Conservation (phyloP, 2,329 filamentous ascomycete species). For the Neofusicoccum kwambonambiense region DNA sequence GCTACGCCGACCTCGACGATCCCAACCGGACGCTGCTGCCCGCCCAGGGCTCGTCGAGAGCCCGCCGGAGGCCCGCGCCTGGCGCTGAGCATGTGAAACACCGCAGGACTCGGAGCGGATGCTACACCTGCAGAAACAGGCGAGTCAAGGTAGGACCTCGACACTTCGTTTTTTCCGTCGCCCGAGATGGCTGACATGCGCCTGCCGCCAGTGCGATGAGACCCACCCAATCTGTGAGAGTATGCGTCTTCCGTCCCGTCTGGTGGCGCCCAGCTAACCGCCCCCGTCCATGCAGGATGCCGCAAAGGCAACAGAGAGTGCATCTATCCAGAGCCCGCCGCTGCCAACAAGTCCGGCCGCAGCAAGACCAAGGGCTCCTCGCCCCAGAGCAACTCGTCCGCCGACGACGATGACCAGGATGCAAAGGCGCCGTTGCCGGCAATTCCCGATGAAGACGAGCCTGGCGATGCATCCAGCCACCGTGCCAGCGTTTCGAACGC, state of each 20-base stretch:
- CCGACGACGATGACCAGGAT: slow-evolving; percentile 52
- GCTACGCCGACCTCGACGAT: slow-evolving; percentile 38
- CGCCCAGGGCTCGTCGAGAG: slow-evolving; percentile 26
- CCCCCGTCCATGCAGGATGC: slow-evolving; percentile 60
- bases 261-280: slow-evolving; percentile 19
- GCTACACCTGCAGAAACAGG: slow-evolving; percentile 85
- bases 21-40: slow-evolving; percentile 24
- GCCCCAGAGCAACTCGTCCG: slow-evolving; percentile 51
- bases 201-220: slow-evolving; percentile 74
- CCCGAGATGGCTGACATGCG: slow-evolving; percentile 17
- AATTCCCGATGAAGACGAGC: slow-evolving; percentile 48
- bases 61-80: slow-evolving; percentile 31
- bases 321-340: slow-evolving; percentile 74
- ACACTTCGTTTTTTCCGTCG: neutral
- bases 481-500: slow-evolving; percentile 16
- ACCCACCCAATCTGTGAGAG: slow-evolving; percentile 79
- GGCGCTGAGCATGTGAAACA: slow-evolving; percentile 77
- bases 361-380: slow-evolving; percentile 47
- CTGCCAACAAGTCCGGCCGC: slow-evolving; percentile 49
- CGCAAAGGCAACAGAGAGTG: slow-evolving; percentile 90
- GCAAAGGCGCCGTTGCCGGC: slow-evolving; percentile 40
- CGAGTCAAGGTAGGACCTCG: slow-evolving; percentile 67
- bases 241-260: slow-evolving; percentile 38
- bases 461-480: slow-evolving; percentile 32
- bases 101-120: slow-evolving; percentile 87